Evolutionary conservation across 129 eudicot genomes (phyloP).

Genomic region (Flaveria bidentis): DNA sequence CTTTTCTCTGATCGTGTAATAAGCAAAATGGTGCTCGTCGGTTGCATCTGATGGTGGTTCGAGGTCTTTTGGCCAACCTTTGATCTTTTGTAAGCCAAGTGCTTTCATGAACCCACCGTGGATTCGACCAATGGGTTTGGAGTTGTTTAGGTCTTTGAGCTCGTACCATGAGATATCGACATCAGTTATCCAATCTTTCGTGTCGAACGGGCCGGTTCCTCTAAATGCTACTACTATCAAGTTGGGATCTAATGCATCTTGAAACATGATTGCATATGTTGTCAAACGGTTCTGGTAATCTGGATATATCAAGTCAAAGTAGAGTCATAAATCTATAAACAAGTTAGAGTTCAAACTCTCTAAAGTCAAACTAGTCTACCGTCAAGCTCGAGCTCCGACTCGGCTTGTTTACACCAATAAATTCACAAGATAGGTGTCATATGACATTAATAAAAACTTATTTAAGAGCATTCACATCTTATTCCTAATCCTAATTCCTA

Average conservation of each 20-base stretch:
- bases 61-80: conserved; percentile 72
- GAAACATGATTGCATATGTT: conserved; percentile 71
- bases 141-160: conserved; percentile 23
- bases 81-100: conserved; percentile 55
- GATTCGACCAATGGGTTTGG: conserved; percentile 46
- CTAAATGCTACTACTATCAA: conserved; percentile 64
- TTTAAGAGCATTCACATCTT: no score
- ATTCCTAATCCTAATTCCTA: no score
- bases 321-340: no score
- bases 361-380: no score
- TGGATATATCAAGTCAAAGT: conserved; percentile 22
- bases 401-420: no score
- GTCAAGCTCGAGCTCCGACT: no score
- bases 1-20: conserved; percentile 62
- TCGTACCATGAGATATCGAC: conserved; percentile 75
- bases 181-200: conserved; percentile 63
- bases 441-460: no score
- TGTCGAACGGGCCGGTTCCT: conserved; percentile 59
- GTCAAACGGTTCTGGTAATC: conserved; percentile 43
- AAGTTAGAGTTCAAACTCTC: no score
- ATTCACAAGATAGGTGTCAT: no score
- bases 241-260: conserved; percentile 41
- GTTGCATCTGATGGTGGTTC: conserved; percentile 20
- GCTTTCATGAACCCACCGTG: conserved; percentile 86
- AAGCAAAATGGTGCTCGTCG: conserved; percentile 46